A percentile compares a stretch with the other conserved stretches of the same genome.
Evolutionary conservation across 305 asterid genomes (phyloP).

Genomic region (Nicotiana rustica): DNA sequence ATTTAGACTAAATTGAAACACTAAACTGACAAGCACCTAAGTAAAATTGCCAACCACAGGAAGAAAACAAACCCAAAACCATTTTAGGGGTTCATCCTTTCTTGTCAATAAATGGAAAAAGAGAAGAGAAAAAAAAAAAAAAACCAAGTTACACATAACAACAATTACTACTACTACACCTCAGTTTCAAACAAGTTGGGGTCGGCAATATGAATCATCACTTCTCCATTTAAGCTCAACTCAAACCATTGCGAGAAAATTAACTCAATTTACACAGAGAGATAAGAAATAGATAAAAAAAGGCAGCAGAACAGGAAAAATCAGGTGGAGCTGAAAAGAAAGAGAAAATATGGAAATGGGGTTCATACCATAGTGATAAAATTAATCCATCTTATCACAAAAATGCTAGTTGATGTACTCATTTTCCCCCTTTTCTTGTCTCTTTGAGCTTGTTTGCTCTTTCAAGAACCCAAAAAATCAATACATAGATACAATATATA

Average conservation of each 20-base stretch:
- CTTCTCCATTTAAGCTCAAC: too few species aligned
- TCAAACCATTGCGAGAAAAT: not conserved
- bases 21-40: not conserved
- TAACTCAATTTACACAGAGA: not conserved
- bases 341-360: slow-evolving; percentile 40
- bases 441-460: slow-evolving; percentile 10
- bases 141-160: not conserved
- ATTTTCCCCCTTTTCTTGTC: slow-evolving; percentile 38
- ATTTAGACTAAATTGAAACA: not conserved
- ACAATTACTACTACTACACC: too few species aligned
- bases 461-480: slow-evolving; percentile 33
- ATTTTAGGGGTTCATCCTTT: not conserved
- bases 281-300: not conserved
- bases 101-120: not conserved
- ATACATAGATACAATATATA: slow-evolving; percentile 31
- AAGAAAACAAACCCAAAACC: slow-evolving; percentile 4
- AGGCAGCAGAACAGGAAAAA: not conserved
- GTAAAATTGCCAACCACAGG: not conserved
- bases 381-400: slow-evolving; percentile 86
- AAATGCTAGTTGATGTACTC: slow-evolving; percentile 81
- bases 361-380: slow-evolving; percentile 77
- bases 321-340: slow-evolving; percentile 31
- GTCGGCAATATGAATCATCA: too few species aligned
- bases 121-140: not conserved
- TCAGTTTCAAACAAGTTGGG: too few species aligned